phyloP scores from a whole-genome alignment of 768 basidiomycete species.

The Naganishia friedmannii region DNA sequence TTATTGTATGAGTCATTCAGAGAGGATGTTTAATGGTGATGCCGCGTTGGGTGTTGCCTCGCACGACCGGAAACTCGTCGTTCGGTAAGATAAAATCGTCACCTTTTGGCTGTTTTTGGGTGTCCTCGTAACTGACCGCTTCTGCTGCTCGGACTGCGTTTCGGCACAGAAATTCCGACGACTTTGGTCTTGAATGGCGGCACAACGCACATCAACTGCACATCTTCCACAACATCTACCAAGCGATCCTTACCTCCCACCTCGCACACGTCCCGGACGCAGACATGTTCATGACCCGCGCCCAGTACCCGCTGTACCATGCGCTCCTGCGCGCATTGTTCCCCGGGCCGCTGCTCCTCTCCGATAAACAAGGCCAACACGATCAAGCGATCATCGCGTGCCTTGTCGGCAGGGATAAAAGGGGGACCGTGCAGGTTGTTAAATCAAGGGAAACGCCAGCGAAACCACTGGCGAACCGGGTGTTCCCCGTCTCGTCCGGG shows the following conservation, averaged over 20 bases:
- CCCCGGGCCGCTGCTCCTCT: conserved; percentile 38
- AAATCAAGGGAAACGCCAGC: conserved; percentile 26
- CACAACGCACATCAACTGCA: conserved; percentile 34
- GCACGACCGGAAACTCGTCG: conserved; percentile 34
- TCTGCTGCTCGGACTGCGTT: too few species aligned
- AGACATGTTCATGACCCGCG: conserved; percentile 44
- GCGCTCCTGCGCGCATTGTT: conserved; percentile 37
- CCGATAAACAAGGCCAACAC: conserved; percentile 34
- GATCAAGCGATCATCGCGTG: conserved; percentile 26
- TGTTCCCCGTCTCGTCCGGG: conserved; percentile 28
- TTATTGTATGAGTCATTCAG: conserved; percentile 46
- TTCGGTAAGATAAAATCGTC: too few species aligned
- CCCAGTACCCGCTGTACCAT: conserved; percentile 37
- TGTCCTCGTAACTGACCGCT: too few species aligned
- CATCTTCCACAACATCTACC: conserved; percentile 36
- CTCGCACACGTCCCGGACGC: conserved; percentile 39
- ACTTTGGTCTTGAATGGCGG: conserved; percentile 35
- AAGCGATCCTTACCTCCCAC: conserved; percentile 39
- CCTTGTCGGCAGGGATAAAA: conserved; percentile 26
- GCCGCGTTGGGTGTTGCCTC: conserved; percentile 37
- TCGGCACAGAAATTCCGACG: conserved; percentile 40
- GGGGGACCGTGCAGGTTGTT: conserved; percentile 28
- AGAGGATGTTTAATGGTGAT: conserved; percentile 43
- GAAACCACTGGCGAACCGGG: conserved; percentile 30
- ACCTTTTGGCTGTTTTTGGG: too few species aligned